Evolutionary conservation across 192 early-diverging fungal species (phyloP), one percentile per base, ranked within the genome.

Genomic region (Ambispora gerdemannii): DNA sequence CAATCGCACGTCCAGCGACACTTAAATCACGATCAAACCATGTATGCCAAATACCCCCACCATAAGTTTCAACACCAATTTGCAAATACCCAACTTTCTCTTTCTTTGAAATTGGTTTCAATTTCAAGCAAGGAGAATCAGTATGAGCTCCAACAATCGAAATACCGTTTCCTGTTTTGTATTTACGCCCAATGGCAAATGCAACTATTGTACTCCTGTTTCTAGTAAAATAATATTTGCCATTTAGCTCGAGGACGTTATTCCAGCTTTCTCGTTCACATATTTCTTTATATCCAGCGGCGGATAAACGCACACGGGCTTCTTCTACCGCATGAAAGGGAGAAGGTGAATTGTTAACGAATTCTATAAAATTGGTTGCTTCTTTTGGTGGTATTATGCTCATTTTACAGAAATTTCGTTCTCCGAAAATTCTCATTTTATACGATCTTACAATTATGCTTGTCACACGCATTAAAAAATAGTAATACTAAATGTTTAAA

Each of bases 21-120:
- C 88, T 89, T 67, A 99, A 81, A 80, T 99, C 97, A 72, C 97
- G 90, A 76, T 99, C 97, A 76, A 99, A 99, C 97, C 97, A 99
- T 30, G 97, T 96, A 78, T 96, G 88, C 92, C 95, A 98, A 19
- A 97, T 78, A n/a, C 94, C 96, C n/a, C 96, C 96, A 72, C 96
- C 96, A 72, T 98, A 98, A 38, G 88, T 68, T 78, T 95, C 92
- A 31, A 92, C 91, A 63, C 92, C 92, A 55, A 98, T 93, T 80
- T 98, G 90, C 33, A 93, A 80, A 78, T 96, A 97, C 20, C 93
- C 94, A 24, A 72, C 75, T 56, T 87, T 88, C 38, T 87, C 86
- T 82, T 94, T 97, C 79, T 95, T 96, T 28, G 94, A 96, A 43
- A 93, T 82, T 19, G 97, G 97, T 79, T 97, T 99, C 72, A 91